A percentile compares a stretch with the other conserved stretches of the same genome.
Conservation (phyloP, 2,329 filamentous ascomycete genomes). For the Talaromyces albobiverticillius region DNA sequence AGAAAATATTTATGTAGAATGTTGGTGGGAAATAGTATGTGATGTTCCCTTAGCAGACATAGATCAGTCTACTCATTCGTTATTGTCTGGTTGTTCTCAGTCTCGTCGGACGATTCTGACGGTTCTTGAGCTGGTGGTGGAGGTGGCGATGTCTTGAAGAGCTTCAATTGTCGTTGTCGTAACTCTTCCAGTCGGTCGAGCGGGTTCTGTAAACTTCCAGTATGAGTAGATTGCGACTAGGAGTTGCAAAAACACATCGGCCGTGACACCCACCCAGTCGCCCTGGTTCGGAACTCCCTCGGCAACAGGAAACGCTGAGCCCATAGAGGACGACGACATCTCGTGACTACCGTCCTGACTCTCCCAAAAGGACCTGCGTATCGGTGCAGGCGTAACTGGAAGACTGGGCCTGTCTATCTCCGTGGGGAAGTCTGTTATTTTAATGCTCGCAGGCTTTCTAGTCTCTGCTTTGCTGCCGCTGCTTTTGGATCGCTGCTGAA, state of each 20-base stretch:
- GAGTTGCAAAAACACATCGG: constrained; percentile 44
- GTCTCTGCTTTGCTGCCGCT: constrained; percentile 25
- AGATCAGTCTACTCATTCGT: background rate
- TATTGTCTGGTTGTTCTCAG: constrained; percentile 5
- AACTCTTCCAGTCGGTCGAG: constrained; percentile 67
- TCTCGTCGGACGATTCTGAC: constrained; percentile 13
- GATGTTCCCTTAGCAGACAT: too few relatives aligned
- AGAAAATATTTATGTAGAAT: too few relatives aligned
- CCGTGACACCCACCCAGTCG: constrained; percentile 83
- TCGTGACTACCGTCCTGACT: background rate
- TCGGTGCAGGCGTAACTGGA: constrained; percentile 83
- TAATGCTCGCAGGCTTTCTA: constrained; percentile 55
- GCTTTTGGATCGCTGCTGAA: constrained; percentile 49
- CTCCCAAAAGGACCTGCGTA: constrained; percentile 8
- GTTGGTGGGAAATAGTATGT: too few relatives aligned
- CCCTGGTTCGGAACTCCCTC: constrained; percentile 81
- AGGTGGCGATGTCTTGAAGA: background rate
- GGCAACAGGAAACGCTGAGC: constrained; percentile 61
- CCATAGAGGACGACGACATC: too few relatives aligned
- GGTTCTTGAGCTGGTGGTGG: background rate
- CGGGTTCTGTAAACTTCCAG: constrained; percentile 62
- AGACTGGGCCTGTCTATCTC: constrained; percentile 80
- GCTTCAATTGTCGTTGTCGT: constrained; percentile 47
- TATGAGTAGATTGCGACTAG: constrained; percentile 45
- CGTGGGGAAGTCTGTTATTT: constrained; percentile 82